phyloP scores from a whole-genome alignment of 2,329 filamentous ascomycete species.

The Colletotrichum endophyticum region DNA sequence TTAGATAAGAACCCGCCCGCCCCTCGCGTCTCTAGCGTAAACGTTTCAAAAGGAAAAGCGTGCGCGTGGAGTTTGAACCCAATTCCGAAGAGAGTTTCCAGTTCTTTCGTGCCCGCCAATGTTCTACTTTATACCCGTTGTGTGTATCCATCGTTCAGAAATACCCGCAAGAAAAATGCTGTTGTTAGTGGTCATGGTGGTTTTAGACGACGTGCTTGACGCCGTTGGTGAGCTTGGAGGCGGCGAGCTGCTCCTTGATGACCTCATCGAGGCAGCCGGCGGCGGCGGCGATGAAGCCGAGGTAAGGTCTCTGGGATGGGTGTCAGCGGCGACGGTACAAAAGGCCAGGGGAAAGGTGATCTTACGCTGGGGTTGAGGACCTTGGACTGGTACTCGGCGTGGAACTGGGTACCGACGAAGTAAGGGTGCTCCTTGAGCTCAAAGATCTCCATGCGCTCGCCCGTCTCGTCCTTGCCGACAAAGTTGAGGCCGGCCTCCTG shows the following conservation, averaged over 20 bases:
- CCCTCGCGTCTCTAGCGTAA: neutral
- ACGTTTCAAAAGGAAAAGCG: neutral
- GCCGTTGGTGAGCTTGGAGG: constrained; percentile 10
- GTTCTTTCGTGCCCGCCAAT: neutral
- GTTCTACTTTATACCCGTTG: neutral
- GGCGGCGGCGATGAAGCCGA: constrained; percentile 84
- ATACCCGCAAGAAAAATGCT: neutral
- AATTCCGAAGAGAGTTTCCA: neutral
- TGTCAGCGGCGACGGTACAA: constrained; percentile 56
- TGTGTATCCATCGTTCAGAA: neutral
- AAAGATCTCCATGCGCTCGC: constrained; percentile 81
- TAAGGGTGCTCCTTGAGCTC: constrained; percentile 85
- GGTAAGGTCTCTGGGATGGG: constrained; percentile 58
- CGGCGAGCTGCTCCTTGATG: constrained; percentile 28
- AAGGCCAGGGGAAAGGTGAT: constrained; percentile 46
- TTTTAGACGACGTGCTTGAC: constrained; percentile 16
- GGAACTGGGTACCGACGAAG: constrained; percentile 85
- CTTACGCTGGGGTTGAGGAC: constrained; percentile 70
- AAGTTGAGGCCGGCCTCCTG: constrained; percentile 74
- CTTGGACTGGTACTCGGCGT: constrained; percentile 83
- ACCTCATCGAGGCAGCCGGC: constrained; percentile 66
- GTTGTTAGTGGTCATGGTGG: neutral
- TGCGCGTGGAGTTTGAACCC: neutral
- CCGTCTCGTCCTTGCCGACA: constrained; percentile 79
- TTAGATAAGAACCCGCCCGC: neutral